Conservation (phyloP, 768 basidiomycete species). For the Tulasnella sp. region DNA sequence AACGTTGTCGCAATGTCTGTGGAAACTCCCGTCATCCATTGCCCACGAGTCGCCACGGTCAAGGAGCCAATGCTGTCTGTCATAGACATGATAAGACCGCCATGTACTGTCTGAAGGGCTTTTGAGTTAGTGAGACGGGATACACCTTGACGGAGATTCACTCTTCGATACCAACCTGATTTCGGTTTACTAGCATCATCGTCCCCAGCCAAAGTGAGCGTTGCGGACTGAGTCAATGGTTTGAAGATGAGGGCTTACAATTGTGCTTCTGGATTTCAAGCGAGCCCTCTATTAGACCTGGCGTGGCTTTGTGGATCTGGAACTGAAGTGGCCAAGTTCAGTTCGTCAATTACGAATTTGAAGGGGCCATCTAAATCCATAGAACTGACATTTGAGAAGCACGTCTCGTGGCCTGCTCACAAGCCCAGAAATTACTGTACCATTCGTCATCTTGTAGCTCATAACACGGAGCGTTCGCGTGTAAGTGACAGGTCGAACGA, state of each 20-base stretch:
- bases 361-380: too few species aligned
- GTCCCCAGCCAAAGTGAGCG: neutral
- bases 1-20: conserved; percentile 73
- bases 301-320: conserved; percentile 51
- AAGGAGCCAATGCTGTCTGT: conserved; percentile 80
- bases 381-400: conserved; percentile 72
- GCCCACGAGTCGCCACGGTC: conserved; percentile 70
- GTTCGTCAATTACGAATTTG: neutral
- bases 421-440: conserved; percentile 8
- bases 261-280: conserved; percentile 68
- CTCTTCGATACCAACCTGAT: conserved; percentile 43
- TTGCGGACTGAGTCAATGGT: neutral
- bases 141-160: neutral
- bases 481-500: conserved; percentile 10
- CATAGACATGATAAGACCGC: conserved; percentile 68
- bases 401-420: conserved; percentile 62
- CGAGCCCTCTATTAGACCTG: conserved; percentile 59
- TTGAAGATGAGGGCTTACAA: conserved; percentile 33
- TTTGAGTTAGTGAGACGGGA: neutral
- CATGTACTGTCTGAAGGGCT: conserved; percentile 49
- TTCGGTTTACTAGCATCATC: conserved; percentile 58
- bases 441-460: too few species aligned
- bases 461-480: neutral
- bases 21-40: conserved; percentile 77
- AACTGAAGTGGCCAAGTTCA: conserved; percentile 35